A percentile compares a stretch with the other conserved stretches of the same genome.
phyloP scores from a whole-genome alignment of 768 basidiomycete species.

The Rubroboletus satanas region DNA sequence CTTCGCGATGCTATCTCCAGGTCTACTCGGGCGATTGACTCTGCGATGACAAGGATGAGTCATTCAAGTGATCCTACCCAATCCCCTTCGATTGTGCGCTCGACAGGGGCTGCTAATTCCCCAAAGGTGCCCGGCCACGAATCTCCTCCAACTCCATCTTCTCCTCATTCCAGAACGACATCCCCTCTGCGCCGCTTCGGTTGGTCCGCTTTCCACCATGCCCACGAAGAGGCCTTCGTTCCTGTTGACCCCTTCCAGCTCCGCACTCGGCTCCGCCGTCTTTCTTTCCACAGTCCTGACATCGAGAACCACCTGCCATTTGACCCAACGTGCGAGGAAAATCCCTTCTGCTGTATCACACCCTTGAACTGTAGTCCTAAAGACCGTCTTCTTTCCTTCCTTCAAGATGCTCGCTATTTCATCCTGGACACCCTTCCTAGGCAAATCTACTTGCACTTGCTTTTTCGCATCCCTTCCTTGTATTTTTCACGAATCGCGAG shows the following conservation, averaged over 20 bases:
- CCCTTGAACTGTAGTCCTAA: constrained; percentile 10
- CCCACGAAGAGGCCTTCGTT: constrained; percentile 51
- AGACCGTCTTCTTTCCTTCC: constrained; percentile 14
- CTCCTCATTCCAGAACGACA: constrained; percentile 38
- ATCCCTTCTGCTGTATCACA: constrained; percentile 21
- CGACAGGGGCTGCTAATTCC: not conserved
- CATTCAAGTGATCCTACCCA: constrained; percentile 7
- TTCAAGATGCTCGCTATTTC: constrained; percentile 24
- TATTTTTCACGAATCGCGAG: constrained; percentile 77
- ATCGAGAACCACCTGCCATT: constrained; percentile 15
- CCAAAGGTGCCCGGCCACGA: constrained; percentile 23
- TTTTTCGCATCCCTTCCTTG: constrained; percentile 70
- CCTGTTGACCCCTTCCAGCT: constrained; percentile 53
- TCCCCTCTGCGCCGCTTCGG: constrained; percentile 62
- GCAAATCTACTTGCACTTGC: constrained; percentile 41
- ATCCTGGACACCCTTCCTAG: constrained; percentile 38
- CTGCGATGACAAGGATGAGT: constrained; percentile 4
- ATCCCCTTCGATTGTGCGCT: constrained; percentile 11
- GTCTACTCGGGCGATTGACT: constrained; percentile 8
- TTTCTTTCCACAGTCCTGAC: constrained; percentile 24
- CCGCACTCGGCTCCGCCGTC: constrained; percentile 17
- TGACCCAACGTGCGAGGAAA: constrained; percentile 23
- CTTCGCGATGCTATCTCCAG: constrained; percentile 16
- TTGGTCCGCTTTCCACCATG: constrained; percentile 50
- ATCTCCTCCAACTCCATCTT: constrained; percentile 28